Base-by-base conservation (phyloP, 805 yeast species). In the Ogataea siamensis region DNA sequence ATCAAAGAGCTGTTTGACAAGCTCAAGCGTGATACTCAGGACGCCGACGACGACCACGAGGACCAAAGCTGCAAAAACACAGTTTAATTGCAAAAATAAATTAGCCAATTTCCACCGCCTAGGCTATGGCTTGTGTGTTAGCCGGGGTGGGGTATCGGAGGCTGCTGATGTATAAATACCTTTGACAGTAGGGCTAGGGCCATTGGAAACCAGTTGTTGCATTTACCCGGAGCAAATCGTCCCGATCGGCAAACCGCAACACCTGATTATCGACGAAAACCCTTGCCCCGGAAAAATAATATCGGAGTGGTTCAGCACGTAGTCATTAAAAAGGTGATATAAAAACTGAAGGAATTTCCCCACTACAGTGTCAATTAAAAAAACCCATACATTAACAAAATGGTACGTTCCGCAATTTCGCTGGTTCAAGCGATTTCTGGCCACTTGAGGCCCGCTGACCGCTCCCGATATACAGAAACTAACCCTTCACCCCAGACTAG, bases 1-100 rank as follows among this genome's bases (percentile, higher is more conserved):
- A 56, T 75, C 20, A 66, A 65, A 38, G 64, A 65, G 23, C 61
- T 69, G 34, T 76, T 62, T 38, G 56, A 45, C 15, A 50, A 32
- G 15, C 34, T 46, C 39, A 34, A 40, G 16, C 22, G 21, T 22
- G 35, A 28, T 14, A n/a, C 25, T 9, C 43, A 45, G 17, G 48
- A 51, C 31, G 49, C 49, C 9, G 57, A 53, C 22, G 57, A 52
- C 28, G 55, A 51, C 27, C 55, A 51, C 34, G 49, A 44, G 9
- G 55, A 51, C 32, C 41, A 14, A 6, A 17, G 34, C 17, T 40
- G 42, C 10, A 42, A 35, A 13, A 37, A 32, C 20, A 18, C 12
- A 15, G 20, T 25, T 24, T 35, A 11, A 28, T 6, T 14, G 13
- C 15, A 15, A 8, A 19, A 18, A 19, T 20, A 11, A 20, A n/a